These are phyloP conservation scores for Aspergillus sclerotialis DNA, from an alignment of 2,329 filamentous ascomycete genomes.

Conservation along the genomic window DNA sequence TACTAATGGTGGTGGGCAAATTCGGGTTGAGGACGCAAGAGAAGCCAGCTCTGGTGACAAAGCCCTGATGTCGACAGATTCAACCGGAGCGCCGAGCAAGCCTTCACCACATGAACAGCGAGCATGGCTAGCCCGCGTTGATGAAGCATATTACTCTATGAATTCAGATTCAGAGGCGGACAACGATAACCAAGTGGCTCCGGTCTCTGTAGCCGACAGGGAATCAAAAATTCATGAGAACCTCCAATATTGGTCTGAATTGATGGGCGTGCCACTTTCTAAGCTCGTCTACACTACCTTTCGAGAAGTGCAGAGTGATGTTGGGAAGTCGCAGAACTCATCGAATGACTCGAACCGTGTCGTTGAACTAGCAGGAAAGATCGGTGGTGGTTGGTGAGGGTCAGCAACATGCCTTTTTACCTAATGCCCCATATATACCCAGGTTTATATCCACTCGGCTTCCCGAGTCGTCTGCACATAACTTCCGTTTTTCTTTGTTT, in stretches of 20 bases:
- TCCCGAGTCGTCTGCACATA: too few relatives aligned
- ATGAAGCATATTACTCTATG: constrained; percentile 83
- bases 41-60: constrained; percentile 15
- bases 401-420: background rate
- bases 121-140: constrained; percentile 72
- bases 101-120: constrained; percentile 74
- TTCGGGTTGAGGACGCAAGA: constrained; percentile 74
- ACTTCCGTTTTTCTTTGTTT: too few relatives aligned
- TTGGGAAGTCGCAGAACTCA: constrained; percentile 62
- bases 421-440: too few relatives aligned
- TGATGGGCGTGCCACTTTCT: constrained; percentile 63
- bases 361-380: constrained; percentile 79
- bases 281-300: constrained; percentile 80
- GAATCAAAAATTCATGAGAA: constrained; percentile 50
- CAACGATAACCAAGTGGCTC: constrained; percentile 18
- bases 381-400: constrained; percentile 83
- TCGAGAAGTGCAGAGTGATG: constrained; percentile 87
- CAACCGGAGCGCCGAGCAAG: constrained; percentile 36
- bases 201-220: constrained; percentile 18
- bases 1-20: constrained; percentile 93
- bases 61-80: constrained; percentile 15
- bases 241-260: constrained; percentile 67
- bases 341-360: constrained; percentile 70
- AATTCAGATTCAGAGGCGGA: constrained; percentile 48
- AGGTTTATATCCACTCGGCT: too few relatives aligned